These are phyloP conservation scores for Raddia guianensis DNA, from an alignment of 176 grass and related monocot species.

Conservation along the genomic window DNA sequence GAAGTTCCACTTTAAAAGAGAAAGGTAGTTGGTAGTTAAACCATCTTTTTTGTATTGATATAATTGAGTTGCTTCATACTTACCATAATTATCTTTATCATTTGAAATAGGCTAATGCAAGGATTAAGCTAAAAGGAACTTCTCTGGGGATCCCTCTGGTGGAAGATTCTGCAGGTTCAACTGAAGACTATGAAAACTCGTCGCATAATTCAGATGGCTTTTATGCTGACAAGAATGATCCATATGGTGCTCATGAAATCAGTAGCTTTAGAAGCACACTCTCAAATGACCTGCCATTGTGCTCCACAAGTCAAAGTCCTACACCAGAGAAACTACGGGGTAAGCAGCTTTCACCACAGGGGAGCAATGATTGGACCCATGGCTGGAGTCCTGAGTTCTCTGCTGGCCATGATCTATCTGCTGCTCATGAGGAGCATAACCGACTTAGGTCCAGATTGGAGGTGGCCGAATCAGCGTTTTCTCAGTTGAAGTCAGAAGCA, in stretches of 20 bases:
- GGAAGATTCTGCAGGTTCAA: conserved; percentile 73
- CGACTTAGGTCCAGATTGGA: conserved; percentile 75
- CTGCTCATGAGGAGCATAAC: conserved; percentile 80
- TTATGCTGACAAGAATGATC: conserved; percentile 80
- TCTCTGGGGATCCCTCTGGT: conserved; percentile 53
- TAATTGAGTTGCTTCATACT: background rate
- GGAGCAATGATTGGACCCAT: conserved; percentile 77
- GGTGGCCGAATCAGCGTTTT: conserved; percentile 85
- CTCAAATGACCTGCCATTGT: conserved; percentile 48
- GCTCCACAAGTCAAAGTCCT: conserved; percentile 55
- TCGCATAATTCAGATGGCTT: conserved; percentile 84
- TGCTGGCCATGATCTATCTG: conserved; percentile 60
- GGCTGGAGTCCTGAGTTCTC: conserved; percentile 68
- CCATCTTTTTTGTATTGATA: background rate
- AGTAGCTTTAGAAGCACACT: conserved; percentile 56
- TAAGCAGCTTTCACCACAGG: conserved; percentile 72
- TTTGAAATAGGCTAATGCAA: conserved; percentile 69
- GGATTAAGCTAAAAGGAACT: conserved; percentile 69
- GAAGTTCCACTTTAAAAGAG: background rate
- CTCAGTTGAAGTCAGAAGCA: conserved; percentile 85
- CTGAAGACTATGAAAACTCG: conserved; percentile 84
- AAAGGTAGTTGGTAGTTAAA: background rate
- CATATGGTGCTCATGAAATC: conserved; percentile 58
- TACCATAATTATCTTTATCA: conserved; percentile 20
- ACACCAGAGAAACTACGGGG: conserved; percentile 45